Evolutionary conservation across 2,329 filamentous ascomycete species (phyloP).

Genomic region (Fusarium torreyae): DNA sequence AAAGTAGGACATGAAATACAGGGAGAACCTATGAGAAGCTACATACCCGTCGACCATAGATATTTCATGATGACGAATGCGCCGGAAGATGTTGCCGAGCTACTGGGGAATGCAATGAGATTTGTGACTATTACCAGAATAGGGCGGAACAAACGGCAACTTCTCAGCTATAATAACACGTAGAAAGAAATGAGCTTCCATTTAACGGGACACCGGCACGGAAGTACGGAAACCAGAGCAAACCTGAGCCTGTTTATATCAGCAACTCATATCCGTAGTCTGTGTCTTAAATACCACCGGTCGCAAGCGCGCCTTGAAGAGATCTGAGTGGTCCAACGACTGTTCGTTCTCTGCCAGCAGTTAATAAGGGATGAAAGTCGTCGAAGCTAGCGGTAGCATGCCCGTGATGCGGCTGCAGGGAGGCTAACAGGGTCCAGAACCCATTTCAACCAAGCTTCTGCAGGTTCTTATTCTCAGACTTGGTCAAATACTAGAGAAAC

Average conservation of each 20-base stretch:
- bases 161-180: not conserved
- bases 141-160: slow-evolving; percentile 6
- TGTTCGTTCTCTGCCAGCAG: slow-evolving; percentile 3
- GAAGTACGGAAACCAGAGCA: slow-evolving; percentile 1
- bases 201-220: slow-evolving; percentile 9
- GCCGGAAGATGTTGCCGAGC: slow-evolving; percentile 29
- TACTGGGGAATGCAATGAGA: slow-evolving; percentile 35
- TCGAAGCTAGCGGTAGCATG: slow-evolving; percentile 10
- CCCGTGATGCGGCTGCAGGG: slow-evolving; percentile 13
- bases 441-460: slow-evolving; percentile 2
- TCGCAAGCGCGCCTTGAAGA: slow-evolving; percentile 21
- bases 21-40: not conserved
- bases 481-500: not conserved
- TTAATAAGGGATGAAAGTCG: slow-evolving; percentile 3
- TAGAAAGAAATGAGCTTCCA: not conserved
- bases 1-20: not conserved
- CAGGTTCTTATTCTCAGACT: not conserved
- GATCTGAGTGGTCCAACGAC: not conserved
- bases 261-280: not conserved
- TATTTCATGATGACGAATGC: slow-evolving; percentile 12
- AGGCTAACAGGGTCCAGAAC: slow-evolving; percentile 21
- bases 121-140: slow-evolving; percentile 14
- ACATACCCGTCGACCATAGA: not conserved
- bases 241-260: slow-evolving; percentile 5
- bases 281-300: slow-evolving; percentile 2